These are phyloP conservation scores for Starmerella khaoyaiensis DNA, from an alignment of 805 yeast genomes.

Conservation along the genomic window DNA sequence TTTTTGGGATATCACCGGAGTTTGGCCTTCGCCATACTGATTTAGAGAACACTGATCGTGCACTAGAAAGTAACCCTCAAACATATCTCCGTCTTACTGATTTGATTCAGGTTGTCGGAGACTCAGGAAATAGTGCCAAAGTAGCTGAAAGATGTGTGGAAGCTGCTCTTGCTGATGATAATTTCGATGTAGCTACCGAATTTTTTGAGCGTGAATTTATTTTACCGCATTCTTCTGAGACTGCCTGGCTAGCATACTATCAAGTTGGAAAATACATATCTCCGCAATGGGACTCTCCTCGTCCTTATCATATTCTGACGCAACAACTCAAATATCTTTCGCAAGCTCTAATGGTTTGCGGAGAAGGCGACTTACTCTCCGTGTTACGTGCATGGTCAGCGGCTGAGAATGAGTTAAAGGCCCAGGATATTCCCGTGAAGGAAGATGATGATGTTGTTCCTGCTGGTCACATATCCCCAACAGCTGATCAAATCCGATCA, in stretches of 20 bases:
- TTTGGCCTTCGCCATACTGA: conserved; percentile 17
- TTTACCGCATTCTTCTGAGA: conserved; percentile 10
- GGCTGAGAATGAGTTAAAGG: conserved; percentile 13
- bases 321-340: conserved; percentile 46
- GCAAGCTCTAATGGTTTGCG: conserved; percentile 39
- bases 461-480: background rate
- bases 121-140: background rate
- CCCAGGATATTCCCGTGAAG: too few species aligned
- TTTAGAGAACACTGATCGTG: conserved; percentile 21
- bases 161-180: conserved; percentile 47
- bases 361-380: conserved; percentile 41
- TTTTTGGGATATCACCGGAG: conserved; percentile 13
- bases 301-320: conserved; percentile 35
- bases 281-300: conserved; percentile 33
- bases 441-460: background rate
- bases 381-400: conserved; percentile 49
- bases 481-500: background rate
- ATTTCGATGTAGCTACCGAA: conserved; percentile 47
- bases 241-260: conserved; percentile 56
- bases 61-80: conserved; percentile 25
- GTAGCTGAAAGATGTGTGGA: conserved; percentile 39
- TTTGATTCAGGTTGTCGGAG: conserved; percentile 14
- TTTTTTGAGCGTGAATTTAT: conserved; percentile 19
- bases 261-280: conserved; percentile 54
- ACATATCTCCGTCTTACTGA: conserved; percentile 24